Percentiles rank a stretch among this genome's conserved stretches.
Evolutionary conservation across 1,139 yeast species (phyloP).

Genomic region (Lizanozyma gosingica): DNA sequence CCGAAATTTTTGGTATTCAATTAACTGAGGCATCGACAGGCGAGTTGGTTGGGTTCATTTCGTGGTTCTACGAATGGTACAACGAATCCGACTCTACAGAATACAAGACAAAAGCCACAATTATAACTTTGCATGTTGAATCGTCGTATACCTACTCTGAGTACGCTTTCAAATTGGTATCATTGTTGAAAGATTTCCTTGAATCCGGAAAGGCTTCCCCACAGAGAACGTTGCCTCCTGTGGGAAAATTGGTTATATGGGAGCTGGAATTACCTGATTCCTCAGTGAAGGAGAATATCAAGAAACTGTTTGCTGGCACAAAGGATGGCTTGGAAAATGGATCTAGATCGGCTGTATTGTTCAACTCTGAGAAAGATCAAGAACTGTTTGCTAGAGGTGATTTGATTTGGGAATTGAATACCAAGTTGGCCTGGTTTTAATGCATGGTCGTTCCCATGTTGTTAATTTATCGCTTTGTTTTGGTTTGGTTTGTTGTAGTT

Average conservation of each 20-base stretch:
- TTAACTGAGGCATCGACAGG: slow-evolving; percentile 9
- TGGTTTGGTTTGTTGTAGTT: no score
- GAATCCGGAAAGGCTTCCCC: slow-evolving; percentile 7
- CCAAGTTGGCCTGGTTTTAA: slow-evolving; percentile 38
- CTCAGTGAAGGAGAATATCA: slow-evolving; percentile 3
- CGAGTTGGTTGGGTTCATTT: slow-evolving; percentile 22
- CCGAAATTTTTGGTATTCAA: slow-evolving; percentile 25
- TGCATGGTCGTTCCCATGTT: no score
- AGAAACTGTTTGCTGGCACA: slow-evolving; percentile 11
- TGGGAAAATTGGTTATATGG: slow-evolving; percentile 25
- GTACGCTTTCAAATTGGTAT: slow-evolving; percentile 16
- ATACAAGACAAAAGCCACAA: slow-evolving; percentile 17
- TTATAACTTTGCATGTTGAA: slow-evolving; percentile 20
- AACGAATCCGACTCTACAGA: slow-evolving; percentile 3
- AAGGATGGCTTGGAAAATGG: slow-evolving; percentile 21
- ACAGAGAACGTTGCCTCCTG: slow-evolving; percentile 9
- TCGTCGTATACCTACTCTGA: slow-evolving; percentile 12
- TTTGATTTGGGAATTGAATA: slow-evolving; percentile 35
- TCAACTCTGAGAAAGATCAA: slow-evolving; percentile 18
- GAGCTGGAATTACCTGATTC: slow-evolving; percentile 19
- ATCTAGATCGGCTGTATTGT: slow-evolving; percentile 29
- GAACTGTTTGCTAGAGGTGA: slow-evolving; percentile 16
- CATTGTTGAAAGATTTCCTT: slow-evolving; percentile 15
- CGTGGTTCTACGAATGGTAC: slow-evolving; percentile 36
- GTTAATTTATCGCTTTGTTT: no score